These are phyloP conservation scores for Lycium barbarum DNA, from an alignment of 257 asterid genomes.

Conservation along the genomic window DNA sequence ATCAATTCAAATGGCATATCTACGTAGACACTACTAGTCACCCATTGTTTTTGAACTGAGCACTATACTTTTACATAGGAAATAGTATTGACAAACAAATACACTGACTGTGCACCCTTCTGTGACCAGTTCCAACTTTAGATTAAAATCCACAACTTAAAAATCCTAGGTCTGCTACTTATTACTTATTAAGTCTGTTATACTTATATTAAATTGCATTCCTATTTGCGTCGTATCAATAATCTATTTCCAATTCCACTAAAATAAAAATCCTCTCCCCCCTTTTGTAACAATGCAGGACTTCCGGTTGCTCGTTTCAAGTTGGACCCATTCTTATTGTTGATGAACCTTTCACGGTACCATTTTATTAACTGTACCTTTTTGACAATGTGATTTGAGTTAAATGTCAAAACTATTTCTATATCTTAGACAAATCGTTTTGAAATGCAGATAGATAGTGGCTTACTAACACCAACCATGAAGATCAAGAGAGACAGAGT, in stretches of 20 bases:
- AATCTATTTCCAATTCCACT: background rate
- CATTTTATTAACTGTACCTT: background rate
- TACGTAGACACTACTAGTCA: too few species aligned
- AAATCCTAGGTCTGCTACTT: background rate
- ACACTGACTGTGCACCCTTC: too few species aligned
- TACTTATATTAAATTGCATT: background rate
- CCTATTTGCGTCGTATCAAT: background rate
- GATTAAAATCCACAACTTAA: too few species aligned
- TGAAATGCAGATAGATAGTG: conserved; percentile 74
- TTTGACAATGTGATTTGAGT: background rate
- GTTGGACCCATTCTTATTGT: conserved; percentile 80
- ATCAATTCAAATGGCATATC: too few species aligned
- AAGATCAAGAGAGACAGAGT: conserved; percentile 82
- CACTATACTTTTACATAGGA: too few species aligned
- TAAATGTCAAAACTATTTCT: background rate
- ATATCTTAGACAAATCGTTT: conserved; percentile 16
- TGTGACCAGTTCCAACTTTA: too few species aligned
- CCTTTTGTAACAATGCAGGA: conserved; percentile 54
- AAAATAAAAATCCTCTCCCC: background rate
- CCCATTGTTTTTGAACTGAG: too few species aligned
- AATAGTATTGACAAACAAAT: too few species aligned
- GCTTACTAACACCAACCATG: conserved; percentile 96
- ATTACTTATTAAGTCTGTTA: background rate
- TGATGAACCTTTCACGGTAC: conserved; percentile 88
- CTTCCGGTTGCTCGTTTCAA: conserved; percentile 76